These are phyloP conservation scores for Leptomonas pyrrhocoris DNA, from an alignment of 208 protist species.

Conservation along the genomic window DNA sequence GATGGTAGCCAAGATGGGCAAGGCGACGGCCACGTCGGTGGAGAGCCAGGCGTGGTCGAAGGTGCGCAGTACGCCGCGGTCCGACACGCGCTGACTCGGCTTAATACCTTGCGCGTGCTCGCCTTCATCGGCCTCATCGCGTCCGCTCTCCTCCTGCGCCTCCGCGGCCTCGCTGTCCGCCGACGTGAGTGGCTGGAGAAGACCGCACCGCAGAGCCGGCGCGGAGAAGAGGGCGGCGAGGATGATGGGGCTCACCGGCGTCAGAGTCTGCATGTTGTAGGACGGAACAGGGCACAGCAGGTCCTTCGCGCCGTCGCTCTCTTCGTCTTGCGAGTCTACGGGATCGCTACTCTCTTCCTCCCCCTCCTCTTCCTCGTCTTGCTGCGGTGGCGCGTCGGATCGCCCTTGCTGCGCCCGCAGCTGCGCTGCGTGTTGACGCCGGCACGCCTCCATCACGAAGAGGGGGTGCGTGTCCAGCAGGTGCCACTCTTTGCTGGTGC, in stretches of 20 bases:
- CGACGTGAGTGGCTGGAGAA: slow-evolving; percentile 50
- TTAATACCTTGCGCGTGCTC: background rate
- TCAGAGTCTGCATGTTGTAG: slow-evolving; percentile 53
- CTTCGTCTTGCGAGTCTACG: background rate
- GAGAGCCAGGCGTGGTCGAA: slow-evolving; percentile 55
- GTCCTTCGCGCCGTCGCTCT: slow-evolving; percentile 8
- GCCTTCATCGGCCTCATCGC: slow-evolving; percentile 3
- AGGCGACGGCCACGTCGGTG: slow-evolving; percentile 47
- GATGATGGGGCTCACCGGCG: slow-evolving; percentile 65
- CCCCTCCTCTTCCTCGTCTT: slow-evolving; percentile 27
- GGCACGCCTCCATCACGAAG: slow-evolving; percentile 35
- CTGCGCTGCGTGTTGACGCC: slow-evolving; percentile 36
- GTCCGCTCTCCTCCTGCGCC: background rate
- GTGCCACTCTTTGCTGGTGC: slow-evolving; percentile 44
- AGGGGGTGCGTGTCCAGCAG: slow-evolving; percentile 61
- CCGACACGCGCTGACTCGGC: background rate
- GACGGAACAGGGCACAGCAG: slow-evolving; percentile 8
- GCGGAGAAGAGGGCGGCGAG: slow-evolving; percentile 65
- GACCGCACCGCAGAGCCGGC: slow-evolving; percentile 57
- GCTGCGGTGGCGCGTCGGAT: background rate
- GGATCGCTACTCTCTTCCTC: slow-evolving; percentile 23
- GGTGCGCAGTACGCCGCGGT: slow-evolving; percentile 19
- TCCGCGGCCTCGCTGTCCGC: background rate
- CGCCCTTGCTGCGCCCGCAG: background rate
- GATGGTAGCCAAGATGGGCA: slow-evolving; percentile 67